Evolutionary conservation across 805 yeast species (phyloP).

Genomic region (Zygotorulaspora danielsina): DNA sequence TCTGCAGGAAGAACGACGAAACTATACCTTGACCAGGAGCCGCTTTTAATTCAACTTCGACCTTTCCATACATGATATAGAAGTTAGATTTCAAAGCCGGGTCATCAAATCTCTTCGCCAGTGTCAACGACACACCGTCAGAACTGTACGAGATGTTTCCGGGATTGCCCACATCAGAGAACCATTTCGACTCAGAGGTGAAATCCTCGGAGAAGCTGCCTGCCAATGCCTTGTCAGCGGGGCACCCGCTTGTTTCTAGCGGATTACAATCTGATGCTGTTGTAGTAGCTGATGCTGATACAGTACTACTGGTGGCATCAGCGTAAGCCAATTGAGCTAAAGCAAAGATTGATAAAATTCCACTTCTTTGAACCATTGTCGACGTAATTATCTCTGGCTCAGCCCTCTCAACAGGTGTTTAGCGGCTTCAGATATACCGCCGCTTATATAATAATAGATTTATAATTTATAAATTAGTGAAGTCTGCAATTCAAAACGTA

Average conservation of each 20-base stretch:
- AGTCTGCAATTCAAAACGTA: constrained; percentile 51
- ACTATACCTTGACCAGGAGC: constrained; percentile 77
- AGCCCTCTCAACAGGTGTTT: background rate
- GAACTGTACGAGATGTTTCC: constrained; percentile 44
- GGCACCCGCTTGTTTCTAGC: constrained; percentile 36
- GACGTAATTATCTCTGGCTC: background rate
- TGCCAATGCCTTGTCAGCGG: constrained; percentile 59
- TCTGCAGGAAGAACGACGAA: constrained; percentile 74
- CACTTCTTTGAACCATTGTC: constrained; percentile 4
- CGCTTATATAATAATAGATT: constrained; percentile 43
- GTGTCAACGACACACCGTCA: constrained; percentile 59
- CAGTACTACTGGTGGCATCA: constrained; percentile 3
- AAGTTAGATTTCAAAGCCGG: constrained; percentile 75
- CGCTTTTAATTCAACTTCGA: constrained; percentile 66
- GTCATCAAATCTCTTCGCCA: constrained; percentile 63
- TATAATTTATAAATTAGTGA: constrained; percentile 70
- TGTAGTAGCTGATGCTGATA: constrained; percentile 6
- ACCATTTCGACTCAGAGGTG: constrained; percentile 42
- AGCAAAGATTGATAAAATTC: background rate
- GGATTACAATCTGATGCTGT: constrained; percentile 43
- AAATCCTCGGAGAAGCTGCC: constrained; percentile 52
- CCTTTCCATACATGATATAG: constrained; percentile 84
- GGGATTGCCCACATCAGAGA: constrained; percentile 40
- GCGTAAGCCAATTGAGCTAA: background rate
- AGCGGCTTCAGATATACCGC: background rate